Percentiles rank a stretch among this genome's conserved stretches.
Conservation (phyloP, 495 filamentous ascomycete species). For the Penicillium parvum region DNA sequence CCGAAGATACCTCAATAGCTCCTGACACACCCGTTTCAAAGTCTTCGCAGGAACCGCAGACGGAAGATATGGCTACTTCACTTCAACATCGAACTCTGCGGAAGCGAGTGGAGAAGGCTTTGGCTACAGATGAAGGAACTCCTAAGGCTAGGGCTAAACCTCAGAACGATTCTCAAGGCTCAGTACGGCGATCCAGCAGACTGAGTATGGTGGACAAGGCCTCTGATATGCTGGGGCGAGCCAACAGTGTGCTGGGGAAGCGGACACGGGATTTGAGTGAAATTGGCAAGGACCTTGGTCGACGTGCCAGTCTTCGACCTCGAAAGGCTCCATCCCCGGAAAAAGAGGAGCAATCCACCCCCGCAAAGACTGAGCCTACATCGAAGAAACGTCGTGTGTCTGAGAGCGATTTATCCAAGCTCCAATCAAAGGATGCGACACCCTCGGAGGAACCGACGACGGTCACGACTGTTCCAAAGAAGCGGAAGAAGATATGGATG, state of each 20-base stretch:
- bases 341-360: constrained; percentile 29
- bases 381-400: constrained; percentile 47
- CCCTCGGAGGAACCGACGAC: constrained; percentile 33
- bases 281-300: constrained; percentile 37
- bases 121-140: constrained; percentile 42
- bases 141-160: constrained; percentile 9
- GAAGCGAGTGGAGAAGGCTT: constrained; percentile 46
- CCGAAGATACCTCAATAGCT: constrained; percentile 33
- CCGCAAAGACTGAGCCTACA: constrained; percentile 25
- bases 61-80: constrained; percentile 31
- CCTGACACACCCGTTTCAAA: constrained; percentile 41
- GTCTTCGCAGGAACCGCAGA: constrained; percentile 37
- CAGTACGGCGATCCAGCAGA: constrained; percentile 37
- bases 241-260: constrained; percentile 51
- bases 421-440: constrained; percentile 33
- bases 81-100: constrained; percentile 42
- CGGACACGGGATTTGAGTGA: constrained; percentile 43
- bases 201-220: constrained; percentile 42
- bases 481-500: constrained; percentile 61
- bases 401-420: constrained; percentile 44
- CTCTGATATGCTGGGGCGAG: constrained; percentile 39
- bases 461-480: constrained; percentile 29
- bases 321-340: constrained; percentile 25
- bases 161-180: constrained; percentile 14
- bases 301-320: constrained; percentile 40